A percentile compares a stretch with the other conserved stretches of the same genome.
These are phyloP conservation scores for Cantharellus anzutake DNA, from an alignment of 768 basidiomycete species.

Conservation along the genomic window DNA sequence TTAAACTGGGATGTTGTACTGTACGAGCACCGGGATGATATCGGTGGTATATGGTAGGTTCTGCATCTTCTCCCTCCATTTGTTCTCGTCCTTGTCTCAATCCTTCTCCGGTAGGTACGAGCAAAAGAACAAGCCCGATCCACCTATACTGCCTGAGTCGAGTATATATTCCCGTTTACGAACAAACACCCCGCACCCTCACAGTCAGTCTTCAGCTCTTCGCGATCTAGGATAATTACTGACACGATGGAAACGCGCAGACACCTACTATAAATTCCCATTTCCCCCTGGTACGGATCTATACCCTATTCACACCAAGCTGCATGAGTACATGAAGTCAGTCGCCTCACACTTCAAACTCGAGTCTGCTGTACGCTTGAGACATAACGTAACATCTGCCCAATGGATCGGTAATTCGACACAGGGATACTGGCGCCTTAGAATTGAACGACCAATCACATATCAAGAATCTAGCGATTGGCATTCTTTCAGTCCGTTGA, in stretches of 20 bases:
- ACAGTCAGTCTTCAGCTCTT: constrained; percentile 12
- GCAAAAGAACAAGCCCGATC: no score
- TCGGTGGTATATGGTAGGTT: constrained; percentile 39
- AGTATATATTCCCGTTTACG: constrained; percentile 35
- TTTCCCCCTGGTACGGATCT: constrained; percentile 30
- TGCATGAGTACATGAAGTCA: constrained; percentile 28
- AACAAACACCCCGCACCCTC: constrained; percentile 37
- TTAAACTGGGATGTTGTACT: constrained; percentile 29
- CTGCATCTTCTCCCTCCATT: background rate
- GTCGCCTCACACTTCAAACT: constrained; percentile 25
- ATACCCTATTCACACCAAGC: constrained; percentile 28
- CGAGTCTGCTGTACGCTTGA: constrained; percentile 21
- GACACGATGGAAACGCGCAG: background rate
- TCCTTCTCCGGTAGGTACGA: no score
- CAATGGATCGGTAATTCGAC: constrained; percentile 25
- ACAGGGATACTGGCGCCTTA: constrained; percentile 28
- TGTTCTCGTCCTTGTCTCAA: no score
- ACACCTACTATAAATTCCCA: constrained; percentile 38
- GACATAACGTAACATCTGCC: constrained; percentile 25
- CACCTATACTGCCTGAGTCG: constrained; percentile 33
- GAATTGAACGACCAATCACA: constrained; percentile 12
- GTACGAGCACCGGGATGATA: constrained; percentile 31
- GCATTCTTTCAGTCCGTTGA: no score
- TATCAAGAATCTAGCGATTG: no score
- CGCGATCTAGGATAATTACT: background rate